These are phyloP conservation scores for Chlorociboria aeruginascens DNA, from an alignment of 495 filamentous ascomycete genomes.

Conservation along the genomic window DNA sequence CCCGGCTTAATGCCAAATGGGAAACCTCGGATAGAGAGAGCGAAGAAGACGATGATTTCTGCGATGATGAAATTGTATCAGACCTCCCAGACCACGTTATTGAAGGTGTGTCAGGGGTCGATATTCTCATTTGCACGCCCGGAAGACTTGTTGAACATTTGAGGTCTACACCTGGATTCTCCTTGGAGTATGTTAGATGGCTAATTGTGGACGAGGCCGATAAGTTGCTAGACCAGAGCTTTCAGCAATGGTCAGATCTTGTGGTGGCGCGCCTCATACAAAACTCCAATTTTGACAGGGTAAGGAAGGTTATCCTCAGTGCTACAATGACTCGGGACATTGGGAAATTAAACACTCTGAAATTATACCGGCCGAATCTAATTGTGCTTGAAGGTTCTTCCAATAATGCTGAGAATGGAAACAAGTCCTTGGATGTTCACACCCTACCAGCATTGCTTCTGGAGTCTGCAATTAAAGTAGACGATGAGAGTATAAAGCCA, in stretches of 20 bases:
- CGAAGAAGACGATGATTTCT: constrained; percentile 20
- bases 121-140: constrained; percentile 86
- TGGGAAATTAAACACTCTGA: constrained; percentile 62
- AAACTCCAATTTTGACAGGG: constrained; percentile 19
- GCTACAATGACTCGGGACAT: constrained; percentile 91
- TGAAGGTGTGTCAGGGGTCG: constrained; percentile 54
- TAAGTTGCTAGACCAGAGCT: constrained; percentile 78
- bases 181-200: constrained; percentile 64
- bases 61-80: constrained; percentile 21
- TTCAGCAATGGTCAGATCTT: constrained; percentile 78
- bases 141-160: constrained; percentile 89
- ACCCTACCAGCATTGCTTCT: constrained; percentile 55
- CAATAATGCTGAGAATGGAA: background rate
- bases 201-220: constrained; percentile 91
- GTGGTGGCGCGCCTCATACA: constrained; percentile 49
- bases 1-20: constrained; percentile 17
- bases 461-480: constrained; percentile 65
- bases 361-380: constrained; percentile 60
- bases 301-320: constrained; percentile 63
- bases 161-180: constrained; percentile 69
- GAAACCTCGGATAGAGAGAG: constrained; percentile 7
- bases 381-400: constrained; percentile 53
- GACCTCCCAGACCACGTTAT: constrained; percentile 49
- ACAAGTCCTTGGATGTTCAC: constrained; percentile 1
- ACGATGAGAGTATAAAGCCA: constrained; percentile 69